A percentile compares a stretch with the other conserved stretches of the same genome.
Evolutionary conservation across 129 eudicot species (phyloP).

Genomic region (Dittrichia graveolens): DNA sequence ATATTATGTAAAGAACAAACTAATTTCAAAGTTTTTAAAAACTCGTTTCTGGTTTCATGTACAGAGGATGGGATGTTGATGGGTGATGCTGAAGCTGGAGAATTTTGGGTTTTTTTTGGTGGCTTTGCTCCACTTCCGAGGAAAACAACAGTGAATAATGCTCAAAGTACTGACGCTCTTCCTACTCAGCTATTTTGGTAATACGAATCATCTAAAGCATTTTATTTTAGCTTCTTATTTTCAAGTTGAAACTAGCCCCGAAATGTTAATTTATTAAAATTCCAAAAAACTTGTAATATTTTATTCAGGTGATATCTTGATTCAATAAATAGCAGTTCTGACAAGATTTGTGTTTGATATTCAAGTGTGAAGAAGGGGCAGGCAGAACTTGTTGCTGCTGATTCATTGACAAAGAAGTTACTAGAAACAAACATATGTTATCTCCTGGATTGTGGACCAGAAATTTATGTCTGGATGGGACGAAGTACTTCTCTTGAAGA

Average conservation of each 20-base stretch:
- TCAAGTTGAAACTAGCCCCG: no score
- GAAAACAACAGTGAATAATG: slow-evolving; percentile 50
- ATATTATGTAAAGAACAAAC: neutral
- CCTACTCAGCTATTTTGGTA: slow-evolving; percentile 67
- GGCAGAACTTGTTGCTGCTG: slow-evolving; percentile 54
- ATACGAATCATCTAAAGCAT: slow-evolving; percentile 11
- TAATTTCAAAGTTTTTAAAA: neutral
- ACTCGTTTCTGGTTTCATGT: neutral
- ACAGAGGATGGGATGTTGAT: slow-evolving; percentile 87
- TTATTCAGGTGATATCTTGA: neutral
- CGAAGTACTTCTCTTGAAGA: slow-evolving; percentile 68
- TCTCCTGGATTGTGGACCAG: slow-evolving; percentile 75
- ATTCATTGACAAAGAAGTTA: slow-evolving; percentile 67
- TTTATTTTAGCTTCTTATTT: neutral
- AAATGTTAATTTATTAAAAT: neutral
- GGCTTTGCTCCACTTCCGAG: slow-evolving; percentile 97
- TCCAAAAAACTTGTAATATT: neutral
- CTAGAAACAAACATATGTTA: slow-evolving; percentile 70
- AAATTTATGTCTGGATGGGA: slow-evolving; percentile 87
- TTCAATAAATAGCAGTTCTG: slow-evolving; percentile 11
- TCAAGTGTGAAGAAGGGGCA: slow-evolving; percentile 72
- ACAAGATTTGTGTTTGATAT: slow-evolving; percentile 30
- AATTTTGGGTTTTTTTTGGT: slow-evolving; percentile 92
- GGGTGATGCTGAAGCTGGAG: slow-evolving; percentile 98
- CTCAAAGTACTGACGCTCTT: slow-evolving; percentile 37